Base-by-base conservation (phyloP, 176 grass and related monocot species). In the Dactylis glomerata region DNA sequence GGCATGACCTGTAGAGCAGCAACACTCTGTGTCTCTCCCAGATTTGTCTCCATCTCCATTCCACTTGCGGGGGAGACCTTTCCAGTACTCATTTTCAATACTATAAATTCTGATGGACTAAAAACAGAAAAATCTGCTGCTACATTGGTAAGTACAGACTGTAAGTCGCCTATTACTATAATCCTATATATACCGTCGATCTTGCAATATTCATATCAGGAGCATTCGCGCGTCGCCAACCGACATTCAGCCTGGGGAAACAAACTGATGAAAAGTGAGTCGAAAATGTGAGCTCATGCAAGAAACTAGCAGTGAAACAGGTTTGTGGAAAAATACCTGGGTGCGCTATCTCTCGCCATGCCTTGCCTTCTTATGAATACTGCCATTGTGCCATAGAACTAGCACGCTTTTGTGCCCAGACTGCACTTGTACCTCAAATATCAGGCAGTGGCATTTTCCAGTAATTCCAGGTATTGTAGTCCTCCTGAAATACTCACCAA, bases 391-490 rank as follows among this genome's bases (percentile, higher is more conserved):
- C 22, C 23, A 71, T 20, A 77, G 47, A 77, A 52, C 27, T 59
- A 40, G 36, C 27, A 61, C 75, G 24, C 75, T 13, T 5, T 32
- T n/a, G 13, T 73, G 51, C 32, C 33, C 15, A 40, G 31, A 47
- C 22, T 34, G 47, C 33, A 46, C 30, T 24, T 76, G 16, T 81
- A 40, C 28, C 82, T 97, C 81, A 97, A 78, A 90, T 84, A 81
- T 95, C 89, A 70, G 89, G 85, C 41, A 93, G 79, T 32, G 96
- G 96, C 85, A 95, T 68, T 85, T 88, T 95, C 96, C 96, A 98
- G 82, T 85, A 98, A 78, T 98, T 98, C 87, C 89, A 90, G 62
- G 86, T 87, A 88, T 95, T 98, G 76, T 82, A 98, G 50, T 81
- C 91, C 91, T 98, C 96, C 96, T 98, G 58, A 89, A 86, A 45